Base-by-base conservation (phyloP, 805 yeast genomes). In the Zygosaccharomyces rouxii region DNA sequence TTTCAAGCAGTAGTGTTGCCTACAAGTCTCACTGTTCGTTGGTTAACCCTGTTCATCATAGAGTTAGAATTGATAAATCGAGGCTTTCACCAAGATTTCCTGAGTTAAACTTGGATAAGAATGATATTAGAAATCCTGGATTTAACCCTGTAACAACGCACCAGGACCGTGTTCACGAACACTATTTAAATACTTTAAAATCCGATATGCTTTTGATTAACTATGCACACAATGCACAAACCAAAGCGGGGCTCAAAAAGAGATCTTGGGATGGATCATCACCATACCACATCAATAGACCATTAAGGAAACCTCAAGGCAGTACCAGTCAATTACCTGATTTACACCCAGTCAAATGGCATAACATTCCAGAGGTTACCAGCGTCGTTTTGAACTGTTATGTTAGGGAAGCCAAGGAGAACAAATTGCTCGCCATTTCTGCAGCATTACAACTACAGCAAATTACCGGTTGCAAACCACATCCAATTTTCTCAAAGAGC, bases 21-120 rank as follows among this genome's bases (percentile, higher is more conserved):
- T 69, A 69, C 49, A 77, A 71, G 65, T 77, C 77, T 43, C 84
- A 81, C 26, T 79, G 77, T 66, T 84, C 95, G 35, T 77, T 87
- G 44, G 90, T 88, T 31, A 79, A 84, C 44, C 98, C 99, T 1
- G 95, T 92, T 13, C 99, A 94, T 67, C 99, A 94, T 69, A 76
- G 80, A 51, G 86, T 92, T 38, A 80, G 79, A 55, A 81, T 88
- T 62, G 77, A 79, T 59, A 94, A 94, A 67, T 71, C 81, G 33
- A 78, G 79, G 47, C 76, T 92, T 43, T 84, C 90, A 31, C 89
- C 92, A 49, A 74, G 83, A 51, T 86, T 83, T 67, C 80, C 85
- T 45, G 86, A 80, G 35, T 69, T 87, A 49, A 78, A 85, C 53
- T 69, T 76, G 43, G 79, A 83, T 25, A 81, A 83, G 55, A 79